Evolutionary conservation across 1,139 yeast species (phyloP).

Genomic region (Candida frijolesensis): DNA sequence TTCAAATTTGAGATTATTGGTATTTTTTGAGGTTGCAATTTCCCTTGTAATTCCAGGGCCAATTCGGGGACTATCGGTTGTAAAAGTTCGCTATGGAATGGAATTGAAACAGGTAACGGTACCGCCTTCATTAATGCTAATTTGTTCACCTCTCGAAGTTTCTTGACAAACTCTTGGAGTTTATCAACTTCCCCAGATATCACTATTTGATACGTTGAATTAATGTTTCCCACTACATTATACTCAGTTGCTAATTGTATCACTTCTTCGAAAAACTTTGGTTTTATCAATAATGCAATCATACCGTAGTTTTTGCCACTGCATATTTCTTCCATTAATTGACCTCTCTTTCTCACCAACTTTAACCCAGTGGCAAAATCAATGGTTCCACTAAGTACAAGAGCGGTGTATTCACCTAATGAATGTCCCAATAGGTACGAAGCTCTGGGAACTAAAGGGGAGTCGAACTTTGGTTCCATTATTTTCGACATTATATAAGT

Average conservation of each 20-base stretch:
- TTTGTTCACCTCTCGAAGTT: conserved; percentile 4
- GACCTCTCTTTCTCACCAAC: conserved; percentile 54
- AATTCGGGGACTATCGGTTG: conserved; percentile 38
- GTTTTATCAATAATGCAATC: conserved; percentile 37
- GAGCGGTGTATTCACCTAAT: conserved; percentile 59
- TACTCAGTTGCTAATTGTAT: conserved; percentile 20
- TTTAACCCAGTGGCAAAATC: conserved; percentile 44
- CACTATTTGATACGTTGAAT: conserved; percentile 44
- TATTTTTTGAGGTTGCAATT: conserved; percentile 18
- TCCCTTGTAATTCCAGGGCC: conserved; percentile 15
- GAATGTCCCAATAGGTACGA: conserved; percentile 55
- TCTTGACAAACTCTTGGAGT: conserved; percentile 18
- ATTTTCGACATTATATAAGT: conserved; percentile 40
- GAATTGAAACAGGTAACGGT: conserved; percentile 50
- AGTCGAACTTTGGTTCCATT: conserved; percentile 25
- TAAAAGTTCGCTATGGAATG: conserved; percentile 53
- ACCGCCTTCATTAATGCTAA: conserved; percentile 9
- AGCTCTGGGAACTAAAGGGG: conserved; percentile 25
- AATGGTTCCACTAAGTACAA: conserved; percentile 43
- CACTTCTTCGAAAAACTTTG: conserved; percentile 22
- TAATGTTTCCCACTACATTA: conserved; percentile 43
- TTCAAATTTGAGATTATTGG: conserved; percentile 40
- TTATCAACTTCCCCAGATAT: conserved; percentile 41
- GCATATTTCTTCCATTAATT: conserved; percentile 45
- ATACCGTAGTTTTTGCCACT: conserved; percentile 30